phyloP scores from a whole-genome alignment of 768 basidiomycete species.

The Mycena rosella region DNA sequence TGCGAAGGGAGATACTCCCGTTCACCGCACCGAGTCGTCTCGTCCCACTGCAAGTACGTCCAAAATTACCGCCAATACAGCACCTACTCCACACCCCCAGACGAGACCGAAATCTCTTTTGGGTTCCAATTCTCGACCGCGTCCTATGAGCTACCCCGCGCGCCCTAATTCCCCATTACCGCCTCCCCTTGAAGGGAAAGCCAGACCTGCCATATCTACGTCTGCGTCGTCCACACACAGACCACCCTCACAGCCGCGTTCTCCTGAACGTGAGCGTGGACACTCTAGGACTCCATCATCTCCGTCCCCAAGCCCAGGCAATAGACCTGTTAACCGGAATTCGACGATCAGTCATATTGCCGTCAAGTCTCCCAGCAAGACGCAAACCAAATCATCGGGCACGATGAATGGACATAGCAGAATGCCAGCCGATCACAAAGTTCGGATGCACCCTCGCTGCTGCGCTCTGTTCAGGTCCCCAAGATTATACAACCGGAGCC shows the following conservation, averaged over 20 bases:
- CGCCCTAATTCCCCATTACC: slow-evolving; percentile 38
- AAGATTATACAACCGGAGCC: slow-evolving; percentile 7
- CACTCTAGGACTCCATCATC: slow-evolving; percentile 38
- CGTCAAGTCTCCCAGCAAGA: slow-evolving; percentile 54
- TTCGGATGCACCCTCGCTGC: background rate
- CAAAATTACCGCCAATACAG: slow-evolving; percentile 12
- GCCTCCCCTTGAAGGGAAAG: slow-evolving; percentile 17
- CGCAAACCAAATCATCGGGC: slow-evolving; percentile 16
- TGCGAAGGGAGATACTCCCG: slow-evolving; percentile 38
- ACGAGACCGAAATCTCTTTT: slow-evolving; percentile 25
- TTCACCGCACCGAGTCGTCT: slow-evolving; percentile 19
- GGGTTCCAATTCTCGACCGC: slow-evolving; percentile 22
- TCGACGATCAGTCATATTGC: slow-evolving; percentile 59
- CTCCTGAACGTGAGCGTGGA: slow-evolving; percentile 35
- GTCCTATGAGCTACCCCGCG: slow-evolving; percentile 38
- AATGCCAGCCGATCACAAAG: background rate
- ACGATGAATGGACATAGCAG: slow-evolving; percentile 26
- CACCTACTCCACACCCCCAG: slow-evolving; percentile 1
- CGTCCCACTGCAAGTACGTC: slow-evolving; percentile 22
- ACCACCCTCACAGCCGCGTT: slow-evolving; percentile 14
- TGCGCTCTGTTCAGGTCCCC: background rate
- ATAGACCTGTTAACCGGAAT: slow-evolving; percentile 42
- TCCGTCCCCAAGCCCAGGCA: slow-evolving; percentile 44
- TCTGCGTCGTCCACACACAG: background rate
- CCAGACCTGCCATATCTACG: slow-evolving; percentile 3